Evolutionary conservation across 768 basidiomycete genomes (phyloP).

Genomic region (Mycena pura): DNA sequence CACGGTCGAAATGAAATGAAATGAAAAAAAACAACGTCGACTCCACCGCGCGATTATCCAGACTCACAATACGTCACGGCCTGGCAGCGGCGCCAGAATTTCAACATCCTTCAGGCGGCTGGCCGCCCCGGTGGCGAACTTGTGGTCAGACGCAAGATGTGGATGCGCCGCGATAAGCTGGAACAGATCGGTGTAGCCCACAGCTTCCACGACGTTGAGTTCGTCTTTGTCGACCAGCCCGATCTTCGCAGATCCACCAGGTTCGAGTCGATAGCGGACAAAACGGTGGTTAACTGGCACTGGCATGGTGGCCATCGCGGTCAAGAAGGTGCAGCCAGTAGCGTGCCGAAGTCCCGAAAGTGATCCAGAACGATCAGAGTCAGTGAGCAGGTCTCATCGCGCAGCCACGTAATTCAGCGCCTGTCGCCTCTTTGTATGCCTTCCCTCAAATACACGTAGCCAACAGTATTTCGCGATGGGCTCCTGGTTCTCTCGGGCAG

Average conservation of each 20-base stretch:
- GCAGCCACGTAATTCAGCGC: no score
- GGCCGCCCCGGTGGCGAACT: constrained; percentile 17
- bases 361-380: no score
- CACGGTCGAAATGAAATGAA: background rate
- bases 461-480: no score
- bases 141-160: constrained; percentile 8
- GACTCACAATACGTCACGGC: constrained; percentile 24
- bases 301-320: constrained; percentile 15
- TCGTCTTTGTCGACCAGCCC: constrained; percentile 23
- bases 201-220: constrained; percentile 14
- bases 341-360: no score
- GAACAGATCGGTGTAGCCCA: constrained; percentile 22
- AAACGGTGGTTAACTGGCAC: constrained; percentile 23
- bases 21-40: background rate
- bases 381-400: no score
- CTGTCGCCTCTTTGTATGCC: no score
- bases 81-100: constrained; percentile 26
- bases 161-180: constrained; percentile 28
- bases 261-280: constrained; percentile 17
- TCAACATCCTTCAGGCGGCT: constrained; percentile 8
- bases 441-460: no score
- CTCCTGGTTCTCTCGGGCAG: no score
- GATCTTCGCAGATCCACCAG: constrained; percentile 6
- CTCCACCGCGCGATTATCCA: background rate
- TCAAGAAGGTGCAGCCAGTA: no score